These are phyloP conservation scores for Zasmidium citrigriseum DNA, from an alignment of 2,329 filamentous ascomycete species.

Conservation along the genomic window DNA sequence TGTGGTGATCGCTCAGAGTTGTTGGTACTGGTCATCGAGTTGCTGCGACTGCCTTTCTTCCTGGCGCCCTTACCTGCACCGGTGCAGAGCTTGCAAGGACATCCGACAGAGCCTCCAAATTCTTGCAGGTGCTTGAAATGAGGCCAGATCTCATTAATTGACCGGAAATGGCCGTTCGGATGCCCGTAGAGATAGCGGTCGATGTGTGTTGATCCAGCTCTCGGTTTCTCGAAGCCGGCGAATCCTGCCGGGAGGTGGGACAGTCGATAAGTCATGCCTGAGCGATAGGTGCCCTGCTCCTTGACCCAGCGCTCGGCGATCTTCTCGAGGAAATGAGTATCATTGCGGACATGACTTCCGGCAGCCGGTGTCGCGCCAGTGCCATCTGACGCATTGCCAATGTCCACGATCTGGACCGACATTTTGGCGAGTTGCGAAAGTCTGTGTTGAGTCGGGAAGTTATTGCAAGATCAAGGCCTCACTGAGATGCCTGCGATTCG, in stretches of 20 bases:
- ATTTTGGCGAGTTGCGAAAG: neutral
- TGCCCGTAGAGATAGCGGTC: slow-evolving; percentile 63
- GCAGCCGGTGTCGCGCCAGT: slow-evolving; percentile 3
- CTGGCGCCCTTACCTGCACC: slow-evolving; percentile 17
- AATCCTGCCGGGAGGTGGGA: slow-evolving; percentile 58
- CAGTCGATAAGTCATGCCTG: slow-evolving; percentile 46
- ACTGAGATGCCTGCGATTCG: too few species aligned
- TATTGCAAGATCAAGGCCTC: too few species aligned
- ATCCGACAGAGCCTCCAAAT: slow-evolving; percentile 43
- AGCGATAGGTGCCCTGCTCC: slow-evolving; percentile 11
- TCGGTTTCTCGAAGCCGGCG: slow-evolving; percentile 36
- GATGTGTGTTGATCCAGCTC: slow-evolving; percentile 44
- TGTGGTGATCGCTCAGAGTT: slow-evolving; percentile 11
- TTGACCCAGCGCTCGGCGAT: slow-evolving; percentile 32
- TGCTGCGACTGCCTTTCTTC: slow-evolving; percentile 4
- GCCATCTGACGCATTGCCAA: slow-evolving; percentile 19
- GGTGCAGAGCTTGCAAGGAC: slow-evolving; percentile 53
- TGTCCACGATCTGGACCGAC: slow-evolving; percentile 6
- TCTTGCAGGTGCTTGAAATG: slow-evolving; percentile 61
- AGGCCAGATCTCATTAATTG: slow-evolving; percentile 55
- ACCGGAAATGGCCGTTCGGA: slow-evolving; percentile 55
- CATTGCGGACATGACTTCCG: slow-evolving; percentile 21
- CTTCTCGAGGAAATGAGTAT: slow-evolving; percentile 28
- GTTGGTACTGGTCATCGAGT: slow-evolving; percentile 19
- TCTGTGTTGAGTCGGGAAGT: too few species aligned